Evolutionary conservation across 1,284 basidiomycete genomes (phyloP).

Genomic region (Anthracocystis panici-leucophaei): DNA sequence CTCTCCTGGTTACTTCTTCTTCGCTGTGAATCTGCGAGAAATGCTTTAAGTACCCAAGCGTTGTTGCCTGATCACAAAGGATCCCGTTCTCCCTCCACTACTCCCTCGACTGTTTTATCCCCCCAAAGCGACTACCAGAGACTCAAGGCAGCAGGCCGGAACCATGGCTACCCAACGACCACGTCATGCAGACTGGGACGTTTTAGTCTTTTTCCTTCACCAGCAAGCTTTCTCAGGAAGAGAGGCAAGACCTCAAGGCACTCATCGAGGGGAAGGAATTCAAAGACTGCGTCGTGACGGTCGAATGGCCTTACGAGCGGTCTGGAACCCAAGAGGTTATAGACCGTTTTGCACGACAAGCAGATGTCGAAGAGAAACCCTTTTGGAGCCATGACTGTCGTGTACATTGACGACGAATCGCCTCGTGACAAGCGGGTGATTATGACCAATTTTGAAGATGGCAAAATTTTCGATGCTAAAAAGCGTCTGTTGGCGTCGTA

Average conservation of each 20-base stretch:
- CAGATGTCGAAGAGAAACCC: conserved; percentile 3
- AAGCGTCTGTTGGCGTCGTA: conserved; percentile 11
- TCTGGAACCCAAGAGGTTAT: conserved; percentile 13
- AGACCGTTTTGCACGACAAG: conserved; percentile 10
- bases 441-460: conserved; percentile 13
- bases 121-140: too few relatives aligned
- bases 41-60: too few relatives aligned
- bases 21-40: too few relatives aligned
- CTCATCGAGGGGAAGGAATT: conserved; percentile 11
- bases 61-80: too few relatives aligned
- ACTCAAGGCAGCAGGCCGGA: too few relatives aligned
- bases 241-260: conserved; percentile 10
- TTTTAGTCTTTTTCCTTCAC: conserved; percentile 16
- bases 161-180: conserved; percentile 13
- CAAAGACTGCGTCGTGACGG: conserved; percentile 12
- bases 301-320: conserved; percentile 11
- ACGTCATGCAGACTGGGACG: conserved; percentile 8
- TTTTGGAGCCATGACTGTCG: conserved; percentile 14
- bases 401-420: conserved; percentile 16
- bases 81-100: too few relatives aligned
- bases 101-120: too few relatives aligned
- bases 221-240: conserved; percentile 13
- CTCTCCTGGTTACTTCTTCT: too few relatives aligned
- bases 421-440: conserved; percentile 11
- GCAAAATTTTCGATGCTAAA: background rate